Percentiles rank a stretch among this genome's conserved stretches.
These are phyloP conservation scores for Candolleomyces eurysporus DNA, from an alignment of 768 basidiomycete species.

Conservation along the genomic window DNA sequence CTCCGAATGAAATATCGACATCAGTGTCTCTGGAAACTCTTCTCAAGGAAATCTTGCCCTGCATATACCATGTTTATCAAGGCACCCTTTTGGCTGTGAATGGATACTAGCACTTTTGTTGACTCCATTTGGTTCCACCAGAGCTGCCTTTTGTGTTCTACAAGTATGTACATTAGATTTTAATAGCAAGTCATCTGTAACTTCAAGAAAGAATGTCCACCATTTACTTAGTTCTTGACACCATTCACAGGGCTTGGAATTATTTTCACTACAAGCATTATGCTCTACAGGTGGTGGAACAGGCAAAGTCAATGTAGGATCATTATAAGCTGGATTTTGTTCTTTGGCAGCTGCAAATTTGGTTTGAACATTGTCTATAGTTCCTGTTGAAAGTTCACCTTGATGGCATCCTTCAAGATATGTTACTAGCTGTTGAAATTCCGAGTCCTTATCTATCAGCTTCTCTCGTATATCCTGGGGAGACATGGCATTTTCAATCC, in stretches of 20 bases:
- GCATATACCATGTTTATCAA: slow-evolving; percentile 29
- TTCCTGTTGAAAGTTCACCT: slow-evolving; percentile 28
- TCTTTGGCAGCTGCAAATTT: not conserved
- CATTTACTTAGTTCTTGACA: slow-evolving; percentile 19
- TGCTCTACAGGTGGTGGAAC: slow-evolving; percentile 12
- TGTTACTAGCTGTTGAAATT: slow-evolving; percentile 25
- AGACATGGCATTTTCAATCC: slow-evolving; percentile 24
- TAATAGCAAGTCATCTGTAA: slow-evolving; percentile 27
- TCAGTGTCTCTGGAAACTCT: slow-evolving; percentile 12
- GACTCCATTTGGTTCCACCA: not conserved
- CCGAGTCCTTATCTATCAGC: slow-evolving; percentile 19
- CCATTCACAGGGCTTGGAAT: slow-evolving; percentile 2
- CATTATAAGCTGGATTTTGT: slow-evolving; percentile 10
- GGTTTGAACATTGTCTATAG: slow-evolving; percentile 14
- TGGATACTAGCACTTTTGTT: not conserved
- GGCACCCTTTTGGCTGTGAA: slow-evolving; percentile 18
- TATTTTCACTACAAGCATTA: not conserved
- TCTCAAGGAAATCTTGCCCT: slow-evolving; percentile 35
- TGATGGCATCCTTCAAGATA: slow-evolving; percentile 30
- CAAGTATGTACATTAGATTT: slow-evolving; percentile 30
- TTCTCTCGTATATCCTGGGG: slow-evolving; percentile 30
- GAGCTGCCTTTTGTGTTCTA: not conserved
- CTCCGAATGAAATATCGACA: slow-evolving; percentile 5
- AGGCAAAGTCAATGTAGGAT: slow-evolving; percentile 23
- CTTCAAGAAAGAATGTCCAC: slow-evolving; percentile 10